Evolutionary conservation across 257 asterid genomes (phyloP).

Genomic region (Avicennia marina): DNA sequence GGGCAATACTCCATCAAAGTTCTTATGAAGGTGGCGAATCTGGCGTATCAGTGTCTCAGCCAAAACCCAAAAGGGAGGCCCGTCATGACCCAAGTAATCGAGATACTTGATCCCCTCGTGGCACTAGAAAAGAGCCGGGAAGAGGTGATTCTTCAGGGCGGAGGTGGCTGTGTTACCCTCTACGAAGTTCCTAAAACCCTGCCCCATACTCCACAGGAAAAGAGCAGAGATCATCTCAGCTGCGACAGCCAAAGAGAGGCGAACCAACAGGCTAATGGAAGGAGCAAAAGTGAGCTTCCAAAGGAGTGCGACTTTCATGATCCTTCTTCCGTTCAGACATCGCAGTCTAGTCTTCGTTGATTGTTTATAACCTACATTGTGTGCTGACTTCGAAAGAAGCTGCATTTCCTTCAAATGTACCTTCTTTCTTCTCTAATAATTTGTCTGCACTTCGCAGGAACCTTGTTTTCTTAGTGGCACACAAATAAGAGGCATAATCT

Average conservation of each 20-base stretch:
- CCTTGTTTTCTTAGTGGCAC: too few species aligned
- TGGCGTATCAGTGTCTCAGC: conserved; percentile 84
- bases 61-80: conserved; percentile 95
- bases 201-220: conserved; percentile 12
- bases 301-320: conserved; percentile 43
- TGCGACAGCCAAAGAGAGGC: too few species aligned
- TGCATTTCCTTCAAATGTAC: too few species aligned
- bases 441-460: too few species aligned
- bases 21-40: conserved; percentile 67
- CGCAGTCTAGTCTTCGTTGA: too few species aligned
- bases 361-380: too few species aligned
- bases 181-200: conserved; percentile 37
- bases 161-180: conserved; percentile 53
- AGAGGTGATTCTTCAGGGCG: conserved; percentile 29
- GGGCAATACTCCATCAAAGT: conserved; percentile 69
- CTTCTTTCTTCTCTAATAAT: too few species aligned
- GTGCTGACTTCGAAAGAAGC: too few species aligned
- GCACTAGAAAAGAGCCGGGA: conserved; percentile 38
- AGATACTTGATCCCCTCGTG: conserved; percentile 73
- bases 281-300: conserved; percentile 73
- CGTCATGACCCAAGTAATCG: conserved; percentile 76
- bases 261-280: conserved; percentile 19
- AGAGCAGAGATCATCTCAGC: conserved; percentile 22
- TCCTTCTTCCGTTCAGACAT: conserved; percentile 17
- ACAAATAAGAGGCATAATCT: too few species aligned